Conservation (phyloP, 2,329 filamentous ascomycete genomes). For the Calonectria naviculata region DNA sequence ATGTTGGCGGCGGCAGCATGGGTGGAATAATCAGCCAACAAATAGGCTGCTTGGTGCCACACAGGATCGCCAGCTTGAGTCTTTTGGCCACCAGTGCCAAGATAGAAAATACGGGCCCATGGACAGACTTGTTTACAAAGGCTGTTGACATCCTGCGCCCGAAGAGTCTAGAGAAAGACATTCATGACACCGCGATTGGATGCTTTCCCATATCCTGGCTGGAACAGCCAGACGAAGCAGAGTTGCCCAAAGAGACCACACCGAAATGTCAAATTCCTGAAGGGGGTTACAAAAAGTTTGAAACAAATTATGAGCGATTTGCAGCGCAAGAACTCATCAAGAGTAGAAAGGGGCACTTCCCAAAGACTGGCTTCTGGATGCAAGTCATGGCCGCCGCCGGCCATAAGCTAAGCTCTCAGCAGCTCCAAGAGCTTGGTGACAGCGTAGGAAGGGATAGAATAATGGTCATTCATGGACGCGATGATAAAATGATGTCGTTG, state of each 20-base stretch:
- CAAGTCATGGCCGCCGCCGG: not conserved
- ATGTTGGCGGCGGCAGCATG: not conserved
- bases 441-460: not conserved
- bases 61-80: not conserved
- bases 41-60: not conserved
- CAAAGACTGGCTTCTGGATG: not conserved
- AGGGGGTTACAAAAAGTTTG: not conserved
- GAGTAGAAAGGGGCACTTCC: not conserved
- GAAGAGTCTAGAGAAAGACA: not conserved
- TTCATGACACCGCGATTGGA: not conserved
- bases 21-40: not conserved
- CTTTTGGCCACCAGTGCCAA: not conserved
- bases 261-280: not conserved
- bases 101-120: not conserved
- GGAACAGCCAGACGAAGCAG: not conserved
- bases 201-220: not conserved
- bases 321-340: not conserved
- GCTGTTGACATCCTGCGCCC: not conserved
- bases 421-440: not conserved
- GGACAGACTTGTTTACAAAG: not conserved
- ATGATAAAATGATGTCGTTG: not conserved
- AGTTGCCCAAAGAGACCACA: not conserved
- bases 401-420: not conserved
- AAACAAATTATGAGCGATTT: not conserved
- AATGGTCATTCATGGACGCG: not conserved